Evolutionary conservation across 2,329 filamentous ascomycete genomes (phyloP).

Genomic region (Malbranchea zuffiana): DNA sequence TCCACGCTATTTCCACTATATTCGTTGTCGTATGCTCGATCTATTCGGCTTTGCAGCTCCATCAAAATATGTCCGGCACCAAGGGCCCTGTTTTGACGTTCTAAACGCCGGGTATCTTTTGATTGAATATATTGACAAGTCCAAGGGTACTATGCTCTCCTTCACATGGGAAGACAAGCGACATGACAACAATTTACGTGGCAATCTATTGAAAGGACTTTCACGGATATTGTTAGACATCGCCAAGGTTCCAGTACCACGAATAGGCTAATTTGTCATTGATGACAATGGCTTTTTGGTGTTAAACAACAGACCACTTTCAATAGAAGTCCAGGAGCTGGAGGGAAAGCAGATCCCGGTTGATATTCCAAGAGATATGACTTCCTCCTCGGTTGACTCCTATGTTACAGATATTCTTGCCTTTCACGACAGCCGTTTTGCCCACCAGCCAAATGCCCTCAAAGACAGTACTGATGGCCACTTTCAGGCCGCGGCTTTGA

Average conservation of each 20-base stretch:
- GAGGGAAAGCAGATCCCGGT: conserved; percentile 21
- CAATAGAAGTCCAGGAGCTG: conserved; percentile 18
- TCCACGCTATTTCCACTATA: conserved; percentile 7
- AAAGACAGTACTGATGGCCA: conserved; percentile 8
- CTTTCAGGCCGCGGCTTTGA: conserved; percentile 23
- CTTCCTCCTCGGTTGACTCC: conserved; percentile 19
- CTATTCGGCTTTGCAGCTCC: conserved; percentile 7
- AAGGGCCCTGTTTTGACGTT: conserved; percentile 5
- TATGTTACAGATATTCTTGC: conserved; percentile 21
- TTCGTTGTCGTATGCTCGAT: conserved; percentile 8
- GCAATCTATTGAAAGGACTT: conserved; percentile 17
- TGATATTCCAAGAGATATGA: conserved; percentile 18
- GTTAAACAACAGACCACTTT: conserved; percentile 20
- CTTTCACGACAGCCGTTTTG: conserved; percentile 21
- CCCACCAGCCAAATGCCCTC: neutral
- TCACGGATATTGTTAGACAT: conserved; percentile 16
- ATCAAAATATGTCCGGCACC: conserved; percentile 6
- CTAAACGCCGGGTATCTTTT: conserved; percentile 22
- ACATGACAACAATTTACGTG: conserved; percentile 13
- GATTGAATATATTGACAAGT: conserved; percentile 16
- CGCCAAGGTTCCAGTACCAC: conserved; percentile 18
- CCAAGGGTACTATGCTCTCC: conserved; percentile 17
- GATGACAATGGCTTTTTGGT: conserved; percentile 15
- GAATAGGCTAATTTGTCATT: conserved; percentile 18
- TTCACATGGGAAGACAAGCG: conserved; percentile 15